These are phyloP conservation scores for Talaromyces verruculosus DNA, from an alignment of 2,329 filamentous ascomycete genomes.

Conservation along the genomic window DNA sequence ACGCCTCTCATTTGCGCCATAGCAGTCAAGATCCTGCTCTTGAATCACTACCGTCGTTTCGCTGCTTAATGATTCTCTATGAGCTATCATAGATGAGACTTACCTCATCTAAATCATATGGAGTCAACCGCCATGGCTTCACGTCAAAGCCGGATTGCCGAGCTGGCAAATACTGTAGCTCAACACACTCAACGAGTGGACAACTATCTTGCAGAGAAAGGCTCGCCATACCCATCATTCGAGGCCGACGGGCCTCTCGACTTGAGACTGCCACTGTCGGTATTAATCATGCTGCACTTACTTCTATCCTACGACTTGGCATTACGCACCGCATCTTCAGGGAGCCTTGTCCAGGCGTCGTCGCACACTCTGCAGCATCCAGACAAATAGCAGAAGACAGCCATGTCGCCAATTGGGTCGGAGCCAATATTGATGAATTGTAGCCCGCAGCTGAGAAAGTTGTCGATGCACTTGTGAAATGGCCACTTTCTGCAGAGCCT, in stretches of 20 bases:
- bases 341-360: background rate
- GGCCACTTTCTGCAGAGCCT: conserved; percentile 10
- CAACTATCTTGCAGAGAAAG: conserved; percentile 11
- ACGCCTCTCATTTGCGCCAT: too few species aligned
- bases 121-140: conserved; percentile 1
- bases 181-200: conserved; percentile 15
- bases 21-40: too few species aligned
- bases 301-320: conserved; percentile 12
- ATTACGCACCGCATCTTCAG: conserved; percentile 16
- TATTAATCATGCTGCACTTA: background rate
- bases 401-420: conserved; percentile 6
- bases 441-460: conserved; percentile 8
- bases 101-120: too few species aligned
- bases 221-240: conserved; percentile 17
- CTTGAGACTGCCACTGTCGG: conserved; percentile 1
- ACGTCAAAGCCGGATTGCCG: conserved; percentile 12
- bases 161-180: conserved; percentile 7
- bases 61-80: too few species aligned
- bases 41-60: too few species aligned
- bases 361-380: conserved; percentile 16
- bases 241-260: conserved; percentile 10
- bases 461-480: conserved; percentile 18
- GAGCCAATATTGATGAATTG: conserved; percentile 9
- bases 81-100: too few species aligned
- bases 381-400: conserved; percentile 12